A percentile compares a stretch with the other conserved stretches of the same genome.
Evolutionary conservation across 164 flowering plant species (phyloP).

Genomic region (Vitis riparia): DNA sequence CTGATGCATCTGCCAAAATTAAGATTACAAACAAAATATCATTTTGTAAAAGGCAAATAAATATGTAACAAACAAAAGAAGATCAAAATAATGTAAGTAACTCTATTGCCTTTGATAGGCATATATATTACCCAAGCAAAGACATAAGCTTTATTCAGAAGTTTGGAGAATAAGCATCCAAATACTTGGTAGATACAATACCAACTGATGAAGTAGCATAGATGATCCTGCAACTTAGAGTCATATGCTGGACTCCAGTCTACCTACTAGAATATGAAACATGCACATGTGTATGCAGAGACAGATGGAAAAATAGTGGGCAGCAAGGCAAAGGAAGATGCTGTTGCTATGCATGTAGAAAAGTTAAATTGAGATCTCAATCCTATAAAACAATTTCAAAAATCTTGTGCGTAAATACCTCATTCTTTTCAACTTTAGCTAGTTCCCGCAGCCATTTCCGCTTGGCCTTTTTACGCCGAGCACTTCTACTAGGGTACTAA

Average conservation of each 20-base stretch:
- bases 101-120: too few species aligned
- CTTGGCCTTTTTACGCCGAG: conserved; percentile 80
- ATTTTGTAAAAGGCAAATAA: background rate
- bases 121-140: too few species aligned
- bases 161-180: too few species aligned
- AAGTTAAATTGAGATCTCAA: background rate
- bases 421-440: conserved; percentile 35
- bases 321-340: background rate
- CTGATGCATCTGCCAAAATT: conserved; percentile 34
- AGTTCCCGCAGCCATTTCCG: conserved; percentile 66
- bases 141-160: too few species aligned
- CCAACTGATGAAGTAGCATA: background rate
- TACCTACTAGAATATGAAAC: too few species aligned
- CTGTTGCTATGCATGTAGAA: background rate
- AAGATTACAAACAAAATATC: background rate
- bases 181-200: background rate
- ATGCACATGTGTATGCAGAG: too few species aligned
- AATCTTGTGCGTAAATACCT: conserved; percentile 25
- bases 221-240: too few species aligned
- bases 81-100: background rate
- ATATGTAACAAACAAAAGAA: background rate
- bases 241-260: too few species aligned
- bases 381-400: background rate
- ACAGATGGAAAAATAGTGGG: too few species aligned
- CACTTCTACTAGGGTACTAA: conserved; percentile 81